Conservation (phyloP, 1,139 yeast species). For the Spathaspora sp. region DNA sequence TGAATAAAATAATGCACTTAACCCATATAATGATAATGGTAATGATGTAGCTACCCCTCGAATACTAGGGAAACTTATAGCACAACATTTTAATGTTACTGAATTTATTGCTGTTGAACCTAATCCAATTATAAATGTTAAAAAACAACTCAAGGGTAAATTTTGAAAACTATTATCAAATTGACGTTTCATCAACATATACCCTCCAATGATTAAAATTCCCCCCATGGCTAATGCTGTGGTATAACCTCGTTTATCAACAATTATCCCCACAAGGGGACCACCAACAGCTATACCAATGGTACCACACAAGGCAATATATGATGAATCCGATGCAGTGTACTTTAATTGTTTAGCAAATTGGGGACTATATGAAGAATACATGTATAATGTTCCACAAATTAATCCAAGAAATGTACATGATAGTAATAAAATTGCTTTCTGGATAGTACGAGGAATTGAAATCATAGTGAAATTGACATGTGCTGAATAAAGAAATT, state of each 20-base stretch:
- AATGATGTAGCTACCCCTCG: conserved; percentile 61
- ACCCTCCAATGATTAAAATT: conserved; percentile 40
- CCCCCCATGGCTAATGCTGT: conserved; percentile 47
- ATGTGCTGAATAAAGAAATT: not conserved
- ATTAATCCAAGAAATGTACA: conserved; percentile 54
- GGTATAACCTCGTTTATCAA: conserved; percentile 55
- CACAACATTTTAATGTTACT: conserved; percentile 58
- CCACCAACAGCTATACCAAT: conserved; percentile 59
- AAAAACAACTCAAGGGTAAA: conserved; percentile 33
- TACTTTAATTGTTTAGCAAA: conserved; percentile 52
- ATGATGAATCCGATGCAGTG: conserved; percentile 54
- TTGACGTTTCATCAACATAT: conserved; percentile 47
- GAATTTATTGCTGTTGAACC: conserved; percentile 57
- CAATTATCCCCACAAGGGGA: conserved; percentile 57
- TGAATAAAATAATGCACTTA: conserved; percentile 58
- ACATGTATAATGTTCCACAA: conserved; percentile 61
- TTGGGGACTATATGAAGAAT: conserved; percentile 66
- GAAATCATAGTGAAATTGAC: conserved; percentile 14
- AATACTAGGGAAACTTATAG: conserved; percentile 53
- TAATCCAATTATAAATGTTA: conserved; percentile 46
- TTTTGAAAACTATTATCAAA: conserved; percentile 32
- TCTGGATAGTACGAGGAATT: conserved; percentile 23
- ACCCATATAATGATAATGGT: conserved; percentile 59
- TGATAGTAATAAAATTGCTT: conserved; percentile 38
- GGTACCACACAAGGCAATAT: conserved; percentile 59